These are phyloP conservation scores for Taphrina deformans DNA, from an alignment of 1,139 yeast species.

Conservation along the genomic window DNA sequence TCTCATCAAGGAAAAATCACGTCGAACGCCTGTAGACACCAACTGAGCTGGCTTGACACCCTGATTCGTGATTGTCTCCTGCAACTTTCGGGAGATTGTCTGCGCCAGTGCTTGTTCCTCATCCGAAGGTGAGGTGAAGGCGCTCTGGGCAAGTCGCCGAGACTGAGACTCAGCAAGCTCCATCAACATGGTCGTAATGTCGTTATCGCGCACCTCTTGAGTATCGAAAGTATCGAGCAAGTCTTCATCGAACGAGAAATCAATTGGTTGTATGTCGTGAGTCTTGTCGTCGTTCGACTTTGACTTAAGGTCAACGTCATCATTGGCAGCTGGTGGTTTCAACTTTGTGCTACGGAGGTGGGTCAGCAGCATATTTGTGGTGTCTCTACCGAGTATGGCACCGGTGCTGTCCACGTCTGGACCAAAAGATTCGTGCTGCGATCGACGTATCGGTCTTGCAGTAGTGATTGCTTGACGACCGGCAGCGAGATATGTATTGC, in stretches of 20 bases:
- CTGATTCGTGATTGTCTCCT: background rate
- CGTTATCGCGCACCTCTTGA: background rate
- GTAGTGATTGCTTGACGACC: background rate
- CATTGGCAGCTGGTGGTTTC: background rate
- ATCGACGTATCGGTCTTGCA: background rate
- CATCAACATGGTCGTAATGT: background rate
- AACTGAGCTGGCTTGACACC: background rate
- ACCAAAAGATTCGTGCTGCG: background rate
- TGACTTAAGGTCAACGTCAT: background rate
- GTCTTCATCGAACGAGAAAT: slow-evolving; percentile 6
- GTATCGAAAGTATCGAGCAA: slow-evolving; percentile 6
- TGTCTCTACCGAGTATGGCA: background rate
- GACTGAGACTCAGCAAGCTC: background rate
- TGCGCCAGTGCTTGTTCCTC: slow-evolving; percentile 1
- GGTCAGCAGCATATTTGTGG: background rate
- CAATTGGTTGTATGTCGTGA: background rate
- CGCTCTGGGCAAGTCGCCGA: background rate
- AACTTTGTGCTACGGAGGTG: background rate
- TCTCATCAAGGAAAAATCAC: background rate
- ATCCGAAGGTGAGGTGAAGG: background rate
- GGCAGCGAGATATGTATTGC: background rate
- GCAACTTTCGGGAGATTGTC: background rate
- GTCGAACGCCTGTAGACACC: background rate
- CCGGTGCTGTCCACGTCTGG: slow-evolving; percentile 1
- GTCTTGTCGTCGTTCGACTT: background rate